These are phyloP conservation scores for Xylaria sp. DNA, from an alignment of 2,329 filamentous ascomycete species.

Conservation along the genomic window DNA sequence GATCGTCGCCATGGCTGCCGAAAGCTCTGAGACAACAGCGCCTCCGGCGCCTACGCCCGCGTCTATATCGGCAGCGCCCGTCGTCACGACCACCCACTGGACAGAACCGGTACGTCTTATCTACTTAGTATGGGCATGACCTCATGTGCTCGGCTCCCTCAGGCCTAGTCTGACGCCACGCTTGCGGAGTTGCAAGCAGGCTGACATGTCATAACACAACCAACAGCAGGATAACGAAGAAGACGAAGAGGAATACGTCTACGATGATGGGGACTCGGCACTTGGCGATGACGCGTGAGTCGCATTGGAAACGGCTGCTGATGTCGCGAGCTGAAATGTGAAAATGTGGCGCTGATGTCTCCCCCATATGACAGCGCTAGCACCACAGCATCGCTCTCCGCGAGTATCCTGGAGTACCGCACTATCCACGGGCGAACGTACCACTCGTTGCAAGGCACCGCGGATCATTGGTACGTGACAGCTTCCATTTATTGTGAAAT, in stretches of 20 bases:
- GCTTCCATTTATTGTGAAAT: background rate
- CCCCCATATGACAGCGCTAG: constrained; percentile 29
- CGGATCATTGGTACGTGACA: constrained; percentile 37
- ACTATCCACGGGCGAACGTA: constrained; percentile 40
- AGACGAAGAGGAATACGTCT: constrained; percentile 21
- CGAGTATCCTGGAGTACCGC: constrained; percentile 41
- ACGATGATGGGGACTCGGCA: constrained; percentile 35
- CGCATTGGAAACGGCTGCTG: background rate
- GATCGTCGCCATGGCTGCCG: background rate
- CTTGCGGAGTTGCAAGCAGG: background rate
- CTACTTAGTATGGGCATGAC: background rate
- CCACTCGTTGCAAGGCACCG: constrained; percentile 36
- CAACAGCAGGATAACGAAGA: constrained; percentile 30
- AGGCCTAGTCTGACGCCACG: background rate
- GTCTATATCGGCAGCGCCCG: constrained; percentile 17
- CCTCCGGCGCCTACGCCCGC: constrained; percentile 14
- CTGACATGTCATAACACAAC: constrained; percentile 12
- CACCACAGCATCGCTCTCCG: constrained; percentile 37
- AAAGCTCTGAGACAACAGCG: constrained; percentile 7
- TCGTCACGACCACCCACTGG: constrained; percentile 25
- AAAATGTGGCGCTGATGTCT: constrained; percentile 5
- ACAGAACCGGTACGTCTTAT: constrained; percentile 23
- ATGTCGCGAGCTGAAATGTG: background rate
- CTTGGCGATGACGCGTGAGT: constrained; percentile 39
- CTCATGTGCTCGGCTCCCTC: background rate